Conservation (phyloP, 2,329 filamentous ascomycete genomes). For the Ophiostoma perfectum region DNA sequence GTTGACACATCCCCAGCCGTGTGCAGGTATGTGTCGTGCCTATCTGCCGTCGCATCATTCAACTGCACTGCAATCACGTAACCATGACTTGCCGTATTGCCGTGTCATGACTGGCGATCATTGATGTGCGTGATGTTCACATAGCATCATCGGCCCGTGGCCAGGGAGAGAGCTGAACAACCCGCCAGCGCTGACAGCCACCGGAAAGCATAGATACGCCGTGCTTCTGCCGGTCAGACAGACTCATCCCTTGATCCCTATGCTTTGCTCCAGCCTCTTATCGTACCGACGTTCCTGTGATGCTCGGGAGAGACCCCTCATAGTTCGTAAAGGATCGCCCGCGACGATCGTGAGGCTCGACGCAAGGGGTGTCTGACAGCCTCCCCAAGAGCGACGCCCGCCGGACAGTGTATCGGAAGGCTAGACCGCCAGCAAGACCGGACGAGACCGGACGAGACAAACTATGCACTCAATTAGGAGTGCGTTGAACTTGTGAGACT, state of each 20-base stretch:
- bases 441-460: neutral
- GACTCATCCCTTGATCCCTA: neutral
- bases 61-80: neutral
- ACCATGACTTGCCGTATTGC: neutral
- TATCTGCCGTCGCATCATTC: neutral
- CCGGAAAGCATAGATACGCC: neutral
- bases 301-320: neutral
- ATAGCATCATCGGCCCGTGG: neutral
- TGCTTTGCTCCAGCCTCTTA: neutral
- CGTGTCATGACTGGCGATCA: neutral
- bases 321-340: neutral
- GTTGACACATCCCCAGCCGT: neutral
- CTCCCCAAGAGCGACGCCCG: neutral
- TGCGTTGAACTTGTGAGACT: constrained; percentile 9
- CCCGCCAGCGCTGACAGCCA: neutral
- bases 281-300: neutral
- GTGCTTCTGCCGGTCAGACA: neutral
- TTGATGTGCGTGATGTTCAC: neutral
- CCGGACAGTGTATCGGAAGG: too few species aligned
- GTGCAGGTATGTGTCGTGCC: neutral
- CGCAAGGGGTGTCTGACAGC: neutral
- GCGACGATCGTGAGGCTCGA: neutral
- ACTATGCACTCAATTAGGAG: constrained; percentile 4
- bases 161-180: neutral
- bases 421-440: neutral